Evolutionary conservation across 768 basidiomycete genomes (phyloP), one percentile per base, ranked within the genome.

Genomic region (Exsudoporus frostii): DNA sequence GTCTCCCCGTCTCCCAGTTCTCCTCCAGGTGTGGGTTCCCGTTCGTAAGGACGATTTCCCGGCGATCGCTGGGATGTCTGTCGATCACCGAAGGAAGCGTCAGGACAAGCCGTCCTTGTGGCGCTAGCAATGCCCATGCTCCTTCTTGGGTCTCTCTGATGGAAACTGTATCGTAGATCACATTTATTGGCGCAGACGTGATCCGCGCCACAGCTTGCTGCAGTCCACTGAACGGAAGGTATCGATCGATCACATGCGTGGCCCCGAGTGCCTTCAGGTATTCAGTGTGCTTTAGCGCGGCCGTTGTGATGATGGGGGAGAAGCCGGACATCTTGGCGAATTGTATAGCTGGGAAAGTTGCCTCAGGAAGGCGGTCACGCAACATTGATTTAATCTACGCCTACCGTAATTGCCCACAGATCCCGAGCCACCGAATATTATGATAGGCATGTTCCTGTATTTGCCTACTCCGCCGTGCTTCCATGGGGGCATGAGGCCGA

Each of bases 401-500:
- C 57, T 65, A 76, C 80, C 76, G 29, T 69, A 75, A 71, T 80
- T 78, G 36, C 80, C 80, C 3, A 80, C 76, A 36, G 77, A 79
- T 40, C 74, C 73, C 25, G 73, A 62, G 6, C 80, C 80, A 30
- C 80, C 80, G 17, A 79, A 63, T 48, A 82, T 72, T 30, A 82
- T 52, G 39, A 80, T 72, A 1, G 79, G 74, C 46, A 71, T 71
- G 5, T 70, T 76, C 34, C 64, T 65, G 57, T 80, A 79, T 40
- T 73, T 76, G 37, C 72, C 74, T 22, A 59, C 59, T 50, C 71
- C 71, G 19, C 64, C 68, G 15, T 66, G 57, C 37, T 70, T 70
- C 61, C 75, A 69, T 0, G 78, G 75, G 9, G 74, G 55, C 47
- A 66, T 59, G 48, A 82, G 67, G 45, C 73, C 75, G 2, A 73